Evolutionary conservation across 257 asterid species (phyloP).

Genomic region (Cinchona pubescens): DNA sequence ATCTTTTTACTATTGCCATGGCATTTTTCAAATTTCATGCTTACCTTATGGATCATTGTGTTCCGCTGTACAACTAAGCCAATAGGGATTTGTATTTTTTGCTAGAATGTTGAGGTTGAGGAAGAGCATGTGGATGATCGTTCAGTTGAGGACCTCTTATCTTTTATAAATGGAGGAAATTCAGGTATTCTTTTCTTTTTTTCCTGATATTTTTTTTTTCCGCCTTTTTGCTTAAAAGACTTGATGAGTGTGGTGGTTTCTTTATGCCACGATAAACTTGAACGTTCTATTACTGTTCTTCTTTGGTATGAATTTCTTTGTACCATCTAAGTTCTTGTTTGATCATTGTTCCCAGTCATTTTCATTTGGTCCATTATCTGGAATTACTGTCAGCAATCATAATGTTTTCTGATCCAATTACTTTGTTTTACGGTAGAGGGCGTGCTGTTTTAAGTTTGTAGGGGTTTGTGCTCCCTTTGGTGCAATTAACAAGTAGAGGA

Average conservation of each 20-base stretch:
- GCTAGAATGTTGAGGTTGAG: conserved; percentile 67
- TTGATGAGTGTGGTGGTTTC: conserved; percentile 6
- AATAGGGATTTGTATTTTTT: conserved; percentile 23
- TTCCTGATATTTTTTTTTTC: conserved; percentile 1
- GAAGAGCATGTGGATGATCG: conserved; percentile 86
- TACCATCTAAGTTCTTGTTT: not conserved
- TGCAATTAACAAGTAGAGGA: not conserved
- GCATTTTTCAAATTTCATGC: not conserved
- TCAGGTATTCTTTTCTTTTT: conserved; percentile 45
- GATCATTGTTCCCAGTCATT: not conserved
- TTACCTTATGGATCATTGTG: not conserved
- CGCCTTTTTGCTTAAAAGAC: conserved; percentile 4
- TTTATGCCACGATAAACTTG: not conserved
- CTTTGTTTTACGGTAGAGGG: not conserved
- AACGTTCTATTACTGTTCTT: not conserved
- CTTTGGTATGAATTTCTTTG: not conserved
- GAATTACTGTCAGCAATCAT: not conserved
- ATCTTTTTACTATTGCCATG: not conserved
- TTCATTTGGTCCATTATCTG: not conserved
- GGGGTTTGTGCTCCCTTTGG: not conserved
- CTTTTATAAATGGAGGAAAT: conserved; percentile 75
- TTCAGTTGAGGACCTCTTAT: conserved; percentile 88
- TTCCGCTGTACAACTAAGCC: conserved; percentile 25
- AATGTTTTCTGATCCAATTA: not conserved
- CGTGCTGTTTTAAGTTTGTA: not conserved